Evolutionary conservation across 148 eudicot species (phyloP), one percentile per base, ranked within the genome.

Genomic region (Nyssa sinensis): DNA sequence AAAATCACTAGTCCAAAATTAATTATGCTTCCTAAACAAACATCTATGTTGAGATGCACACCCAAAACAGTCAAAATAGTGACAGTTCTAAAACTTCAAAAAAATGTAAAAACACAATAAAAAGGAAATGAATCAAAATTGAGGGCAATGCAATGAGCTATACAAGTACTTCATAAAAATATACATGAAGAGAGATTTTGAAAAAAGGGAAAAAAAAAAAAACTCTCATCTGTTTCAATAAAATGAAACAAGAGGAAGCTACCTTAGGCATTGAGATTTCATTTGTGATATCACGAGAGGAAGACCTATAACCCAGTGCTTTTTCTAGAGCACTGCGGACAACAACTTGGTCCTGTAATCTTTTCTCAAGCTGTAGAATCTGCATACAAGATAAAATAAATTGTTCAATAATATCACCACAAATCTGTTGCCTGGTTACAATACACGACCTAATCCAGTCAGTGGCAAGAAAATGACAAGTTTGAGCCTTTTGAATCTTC

Each of bases 361-460:
- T 84, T 80, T 86, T 88, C 84, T 92, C 97, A 1, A 92, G 92
- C 72, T 77, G 86, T 72, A 81, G 66, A 80, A 92, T 92, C 97
- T 92, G 85, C 67, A 72, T 3, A 14, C 21, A 35, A 37, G 28
- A 41, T 11, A 41, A 49, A 27, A 64, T 8, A 9, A 62, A 28
- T 14, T 1, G 8, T 41, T 37, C 21, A 32, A 62, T 30, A 61
- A 49, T 11, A 72, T 61, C 25, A 23, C 66, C 25, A 8, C 19
- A 71, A 7, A 27, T 24, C n/a, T 61, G 35, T 10, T 60, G 35
- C 19, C 74, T 58, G 17, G 10, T 16, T 0, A 21, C 23, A 60
- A 25, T 16, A 59, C 27, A 39, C 25, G 31, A 39, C 66, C 28
- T 72, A 62, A 28, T 72, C 47, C 41, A 24, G 39, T 13, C 57